Evolutionary conservation across 257 asterid species (phyloP).

Genomic region (Petunia secreta): DNA sequence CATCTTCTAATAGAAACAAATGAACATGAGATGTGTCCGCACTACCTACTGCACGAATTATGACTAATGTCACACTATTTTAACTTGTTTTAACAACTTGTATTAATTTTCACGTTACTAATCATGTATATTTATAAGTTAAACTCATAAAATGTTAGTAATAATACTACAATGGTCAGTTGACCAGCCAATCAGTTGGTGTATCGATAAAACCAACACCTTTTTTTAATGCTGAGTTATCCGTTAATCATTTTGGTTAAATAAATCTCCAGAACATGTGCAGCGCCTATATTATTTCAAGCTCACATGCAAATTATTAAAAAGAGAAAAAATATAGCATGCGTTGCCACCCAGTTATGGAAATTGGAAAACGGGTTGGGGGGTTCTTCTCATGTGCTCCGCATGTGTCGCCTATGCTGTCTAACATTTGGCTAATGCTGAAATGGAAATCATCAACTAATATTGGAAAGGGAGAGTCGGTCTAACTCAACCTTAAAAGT

Average conservation of each 20-base stretch:
- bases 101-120: no score
- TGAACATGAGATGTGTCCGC: no score
- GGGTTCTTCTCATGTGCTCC: conserved; percentile 28
- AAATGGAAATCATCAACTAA: neutral
- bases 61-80: no score
- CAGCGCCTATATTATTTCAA: conserved; percentile 15
- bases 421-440: neutral
- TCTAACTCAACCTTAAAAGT: no score
- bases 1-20: no score
- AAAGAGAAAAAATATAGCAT: conserved; percentile 19
- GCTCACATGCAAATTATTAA: conserved; percentile 7
- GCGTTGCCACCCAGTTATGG: conserved; percentile 20
- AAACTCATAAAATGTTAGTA: no score
- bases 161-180: no score
- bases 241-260: conserved; percentile 15
- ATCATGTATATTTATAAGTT: no score
- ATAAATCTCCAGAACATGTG: neutral
- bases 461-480: no score
- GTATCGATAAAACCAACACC: neutral
- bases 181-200: no score
- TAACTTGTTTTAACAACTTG: no score
- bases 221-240: conserved; percentile 2
- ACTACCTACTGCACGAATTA: no score
- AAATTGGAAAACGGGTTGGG: conserved; percentile 3
- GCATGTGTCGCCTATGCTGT: neutral